Evolutionary conservation across 352 stramenopile species (phyloP).

Genomic region (Phytophthora niederhauseri): DNA sequence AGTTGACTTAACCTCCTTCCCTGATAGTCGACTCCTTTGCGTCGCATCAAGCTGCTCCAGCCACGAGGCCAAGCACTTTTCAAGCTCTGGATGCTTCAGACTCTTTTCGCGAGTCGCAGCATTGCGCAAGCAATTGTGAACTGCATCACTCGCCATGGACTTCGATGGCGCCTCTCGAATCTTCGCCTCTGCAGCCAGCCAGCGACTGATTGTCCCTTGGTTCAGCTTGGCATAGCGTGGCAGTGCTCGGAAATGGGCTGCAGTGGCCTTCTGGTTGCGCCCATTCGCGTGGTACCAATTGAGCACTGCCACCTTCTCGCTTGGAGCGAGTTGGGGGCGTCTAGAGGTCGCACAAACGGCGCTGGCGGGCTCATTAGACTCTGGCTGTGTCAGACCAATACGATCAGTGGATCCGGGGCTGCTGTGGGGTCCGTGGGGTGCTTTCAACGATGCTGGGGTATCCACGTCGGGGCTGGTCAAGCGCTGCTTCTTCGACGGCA

Average conservation of each 20-base stretch:
- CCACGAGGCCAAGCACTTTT: conserved; percentile 29
- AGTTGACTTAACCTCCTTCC: conserved; percentile 26
- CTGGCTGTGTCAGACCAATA: background rate
- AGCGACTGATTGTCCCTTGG: conserved; percentile 34
- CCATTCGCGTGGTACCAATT: conserved; percentile 21
- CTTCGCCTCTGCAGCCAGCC: conserved; percentile 19
- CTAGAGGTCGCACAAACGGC: background rate
- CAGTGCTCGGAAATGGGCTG: conserved; percentile 12
- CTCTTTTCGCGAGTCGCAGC: conserved; percentile 15
- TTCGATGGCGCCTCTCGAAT: conserved; percentile 15
- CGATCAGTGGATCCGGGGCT: conserved; percentile 3
- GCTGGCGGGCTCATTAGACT: background rate
- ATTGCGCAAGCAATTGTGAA: background rate
- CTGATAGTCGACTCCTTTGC: conserved; percentile 15
- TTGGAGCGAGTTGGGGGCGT: conserved; percentile 6
- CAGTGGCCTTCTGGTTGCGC: conserved; percentile 21
- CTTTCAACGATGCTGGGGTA: background rate
- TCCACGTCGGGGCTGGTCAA: background rate
- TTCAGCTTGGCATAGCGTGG: conserved; percentile 22
- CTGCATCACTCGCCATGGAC: background rate
- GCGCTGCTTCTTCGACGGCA: conserved; percentile 13
- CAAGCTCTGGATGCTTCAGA: conserved; percentile 27
- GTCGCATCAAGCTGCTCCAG: conserved; percentile 14
- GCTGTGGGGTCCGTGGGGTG: background rate
- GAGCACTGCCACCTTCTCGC: conserved; percentile 18